Evolutionary conservation across 257 asterid species (phyloP).

Genomic region (Solanum etuberosum): DNA sequence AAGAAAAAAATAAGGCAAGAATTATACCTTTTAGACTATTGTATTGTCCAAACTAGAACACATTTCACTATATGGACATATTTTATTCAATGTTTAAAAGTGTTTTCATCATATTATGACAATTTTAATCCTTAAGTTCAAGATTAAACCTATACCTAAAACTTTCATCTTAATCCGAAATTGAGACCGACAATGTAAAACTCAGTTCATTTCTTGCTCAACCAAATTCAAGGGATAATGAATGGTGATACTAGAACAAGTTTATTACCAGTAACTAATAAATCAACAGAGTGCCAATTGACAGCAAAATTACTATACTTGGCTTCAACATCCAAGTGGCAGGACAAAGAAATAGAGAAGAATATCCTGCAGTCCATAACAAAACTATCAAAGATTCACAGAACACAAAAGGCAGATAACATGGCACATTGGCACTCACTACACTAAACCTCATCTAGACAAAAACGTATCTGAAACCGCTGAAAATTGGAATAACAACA

Average conservation of each 20-base stretch:
- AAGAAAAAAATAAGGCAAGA: background rate
- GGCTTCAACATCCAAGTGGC: background rate
- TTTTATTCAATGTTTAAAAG: background rate
- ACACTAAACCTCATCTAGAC: constrained; percentile 1
- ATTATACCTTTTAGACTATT: background rate
- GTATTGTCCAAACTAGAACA: background rate
- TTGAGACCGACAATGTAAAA: background rate
- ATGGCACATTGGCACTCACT: background rate
- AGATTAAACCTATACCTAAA: background rate
- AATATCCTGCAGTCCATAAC: background rate
- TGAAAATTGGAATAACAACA: background rate
- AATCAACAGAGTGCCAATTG: background rate
- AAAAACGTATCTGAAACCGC: background rate
- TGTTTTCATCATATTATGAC: background rate
- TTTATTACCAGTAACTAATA: background rate
- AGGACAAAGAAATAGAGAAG: background rate
- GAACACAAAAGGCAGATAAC: background rate
- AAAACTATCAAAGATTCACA: background rate
- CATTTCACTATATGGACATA: background rate
- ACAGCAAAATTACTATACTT: background rate
- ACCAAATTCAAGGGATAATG: background rate
- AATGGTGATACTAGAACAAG: background rate
- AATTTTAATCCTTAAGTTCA: background rate
- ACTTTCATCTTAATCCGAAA: background rate
- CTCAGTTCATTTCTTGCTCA: background rate